Base-by-base conservation (phyloP, 176 grass and related monocot species). In the Oryza glaberrima region DNA sequence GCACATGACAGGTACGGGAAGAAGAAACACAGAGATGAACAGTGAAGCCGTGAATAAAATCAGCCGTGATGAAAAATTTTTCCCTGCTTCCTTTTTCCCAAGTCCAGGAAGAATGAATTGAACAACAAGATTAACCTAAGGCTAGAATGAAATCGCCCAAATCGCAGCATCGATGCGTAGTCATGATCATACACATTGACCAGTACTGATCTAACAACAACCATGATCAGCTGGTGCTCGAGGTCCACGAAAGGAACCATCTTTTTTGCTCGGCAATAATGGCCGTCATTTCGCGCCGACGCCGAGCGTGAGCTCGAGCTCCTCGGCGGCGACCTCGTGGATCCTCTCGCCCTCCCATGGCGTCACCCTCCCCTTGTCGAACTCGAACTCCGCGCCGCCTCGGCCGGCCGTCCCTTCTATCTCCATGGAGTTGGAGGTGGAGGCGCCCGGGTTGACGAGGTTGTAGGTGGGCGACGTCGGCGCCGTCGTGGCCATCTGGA, bases 301-400 rank as follows among this genome's bases (percentile, higher is more conserved):
- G 84, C 88, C 88, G 32, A 94, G 92, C 43, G 94, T 99, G 87
- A 99, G 91, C 77, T 99, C 93, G 2, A 96, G 93, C 76, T 96
- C 96, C 52, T 96, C 96, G 65, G 91, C 88, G 45, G 88, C 91
- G 26, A 99, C 93, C 71, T 99, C 96, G 28, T 99, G 96, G 89
- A 99, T 99, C 72, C 91, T 69, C 88, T 96, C 96, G 25, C 96
- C 96, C 76, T 94, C 93, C 96, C 96, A 99, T 48, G 93, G 90
- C 54, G 89, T 95, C 17, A 99, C 92, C 32, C 83, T 90, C 11
- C 91, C 78, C 66, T 88, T 96, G 70, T 94, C 96, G 71, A 99
- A 99, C 80, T 96, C 96, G 83, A 96, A 96, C 72, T 99, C 96
- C 60, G 80, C 75, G 3, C 84, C 88, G 58, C 74, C 20, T 32